Base-by-base conservation (phyloP, 225 moss, liverwort and hornwort genomes). In the Marchantia paleacea region DNA sequence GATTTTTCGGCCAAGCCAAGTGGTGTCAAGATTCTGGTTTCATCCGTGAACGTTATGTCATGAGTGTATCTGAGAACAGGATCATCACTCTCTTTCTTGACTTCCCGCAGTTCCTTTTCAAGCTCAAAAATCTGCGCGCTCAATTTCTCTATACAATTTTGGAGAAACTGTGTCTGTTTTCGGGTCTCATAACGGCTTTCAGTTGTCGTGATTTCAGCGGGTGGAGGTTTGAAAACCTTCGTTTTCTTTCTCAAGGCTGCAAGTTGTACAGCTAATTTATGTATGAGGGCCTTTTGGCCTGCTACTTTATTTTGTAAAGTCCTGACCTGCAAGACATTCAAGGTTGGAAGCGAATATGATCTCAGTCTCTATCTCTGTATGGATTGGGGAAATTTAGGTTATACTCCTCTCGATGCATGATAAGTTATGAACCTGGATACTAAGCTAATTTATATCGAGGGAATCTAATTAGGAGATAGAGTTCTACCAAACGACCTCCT, bases 221-320 rank as follows among this genome's bases (percentile, higher is more conserved):
- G 73, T 75, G 55, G 72, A 19, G 61, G 20, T 29, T 78, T 53
- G 15, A 67, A 31, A 30, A 12, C 29, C 57, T 28, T 81, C 15
- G 70, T 51, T 63, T 82, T 85, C 78, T 67, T 83, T 67, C 87
- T 85, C 2, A 82, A 52, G 0, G 78, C 73, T 76, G 82, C 85
- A 70, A 85, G 82, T 78, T 85, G 82, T 65, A 85, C 80, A 19
- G 78, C 73, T 55, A 85, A 29, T 62, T 81, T 87, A 72, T 81
- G 85, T 61, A 82, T 80, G 51, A 82, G 79, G 7, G 58, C 60
- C 51, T 84, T 87, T 20, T 84, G 87, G 20, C 66, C 69, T 47
- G 85, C 71, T 16, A 82, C 22, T 78, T 83, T 82, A 0, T 51
- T 60, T 31, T 78, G 77, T 24, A 85, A 57, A 24, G 51, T 52